Conservation (phyloP, 495 filamentous ascomycete species). For the Baudoinia panamericana region DNA sequence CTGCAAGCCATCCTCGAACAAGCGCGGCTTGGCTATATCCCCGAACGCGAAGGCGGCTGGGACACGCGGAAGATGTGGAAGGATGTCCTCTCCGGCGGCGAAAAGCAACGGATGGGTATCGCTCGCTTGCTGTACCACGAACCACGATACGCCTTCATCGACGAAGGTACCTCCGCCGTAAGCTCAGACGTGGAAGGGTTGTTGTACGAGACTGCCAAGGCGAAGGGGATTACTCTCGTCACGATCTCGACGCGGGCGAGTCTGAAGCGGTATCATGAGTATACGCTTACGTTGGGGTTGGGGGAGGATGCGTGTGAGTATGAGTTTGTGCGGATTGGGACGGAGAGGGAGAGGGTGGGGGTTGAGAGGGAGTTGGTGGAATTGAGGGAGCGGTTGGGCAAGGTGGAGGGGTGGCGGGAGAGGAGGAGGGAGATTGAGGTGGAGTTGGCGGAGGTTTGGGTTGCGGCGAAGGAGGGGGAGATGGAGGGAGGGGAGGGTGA, state of each 20-base stretch:
- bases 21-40: conserved; percentile 76
- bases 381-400: conserved; percentile 60
- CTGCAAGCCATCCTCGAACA: conserved; percentile 66
- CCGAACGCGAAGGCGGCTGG: conserved; percentile 89
- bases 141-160: conserved; percentile 82
- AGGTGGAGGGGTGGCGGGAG: conserved; percentile 72
- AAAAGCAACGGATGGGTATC: conserved; percentile 91
- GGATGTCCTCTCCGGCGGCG: conserved; percentile 90
- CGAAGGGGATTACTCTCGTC: conserved; percentile 79
- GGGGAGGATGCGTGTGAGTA: conserved; percentile 54
- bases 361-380: conserved; percentile 83
- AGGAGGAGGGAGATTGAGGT: conserved; percentile 63
- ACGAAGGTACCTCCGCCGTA: conserved; percentile 91
- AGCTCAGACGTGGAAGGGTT: conserved; percentile 88
- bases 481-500: too few species aligned
- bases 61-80: conserved; percentile 97
- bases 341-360: conserved; percentile 74
- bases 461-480: conserved; percentile 1
- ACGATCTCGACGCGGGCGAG: conserved; percentile 88
- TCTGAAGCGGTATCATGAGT: conserved; percentile 89
- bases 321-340: conserved; percentile 87
- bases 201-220: conserved; percentile 83
- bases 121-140: conserved; percentile 89
- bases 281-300: conserved; percentile 67
- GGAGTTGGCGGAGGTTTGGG: conserved; percentile 46